phyloP scores from a whole-genome alignment of 345 rosid species.

The Arabidopsis thaliana region TAIR10.1 NC_003076.8:22116001-22116500 shows the following conservation, averaged over 20 bases:
- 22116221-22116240: background rate
- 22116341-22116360: background rate
- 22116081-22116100: background rate
- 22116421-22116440: no score
- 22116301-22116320: background rate
- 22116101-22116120: slow-evolving; percentile 13
- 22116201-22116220: background rate
- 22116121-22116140: slow-evolving; percentile 21
- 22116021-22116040: slow-evolving; percentile 38
- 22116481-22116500: no score
- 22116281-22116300: background rate
- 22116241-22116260: background rate
- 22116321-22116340: background rate
- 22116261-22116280: no score
- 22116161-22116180: background rate
- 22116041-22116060: slow-evolving; percentile 28
- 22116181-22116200: slow-evolving; percentile 8
- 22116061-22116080: background rate
- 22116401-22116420: no score
- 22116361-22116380: background rate
- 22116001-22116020: slow-evolving; percentile 25
- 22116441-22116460: background rate
- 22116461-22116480: background rate
- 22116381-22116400: no score
- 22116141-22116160: background rate